A percentile compares a stretch with the other conserved stretches of the same genome.
These are phyloP conservation scores for Camelina neglecta DNA, from an alignment of 345 rosid species.

Conservation along the genomic window DNA sequence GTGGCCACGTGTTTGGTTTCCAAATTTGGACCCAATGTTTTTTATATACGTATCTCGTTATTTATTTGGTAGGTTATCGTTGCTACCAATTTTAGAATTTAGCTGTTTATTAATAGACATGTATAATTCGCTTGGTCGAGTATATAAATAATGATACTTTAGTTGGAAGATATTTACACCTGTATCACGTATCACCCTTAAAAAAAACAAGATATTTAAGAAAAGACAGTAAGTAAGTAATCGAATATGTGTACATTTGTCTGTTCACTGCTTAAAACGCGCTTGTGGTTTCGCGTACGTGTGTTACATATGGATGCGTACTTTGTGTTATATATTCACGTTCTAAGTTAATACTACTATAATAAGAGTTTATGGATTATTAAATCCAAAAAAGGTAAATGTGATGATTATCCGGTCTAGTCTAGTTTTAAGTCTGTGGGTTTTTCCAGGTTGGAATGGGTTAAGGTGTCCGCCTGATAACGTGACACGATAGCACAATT, in stretches of 20 bases:
- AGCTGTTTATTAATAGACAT: conserved; percentile 30
- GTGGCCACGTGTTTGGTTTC: conserved; percentile 35
- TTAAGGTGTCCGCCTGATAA: conserved; percentile 28
- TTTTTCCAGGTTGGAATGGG: conserved; percentile 43
- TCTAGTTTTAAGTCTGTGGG: conserved; percentile 3
- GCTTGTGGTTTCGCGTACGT: conserved; percentile 23
- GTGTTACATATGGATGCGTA: conserved; percentile 40
- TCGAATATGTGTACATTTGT: conserved; percentile 33
- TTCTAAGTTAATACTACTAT: background rate
- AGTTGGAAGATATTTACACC: conserved; percentile 19
- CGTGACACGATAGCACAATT: conserved; percentile 33
- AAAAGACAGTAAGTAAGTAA: conserved; percentile 37
- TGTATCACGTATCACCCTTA: conserved; percentile 6
- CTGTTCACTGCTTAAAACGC: conserved; percentile 24
- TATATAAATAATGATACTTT: background rate
- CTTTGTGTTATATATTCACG: conserved; percentile 26
- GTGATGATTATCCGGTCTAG: conserved; percentile 30
- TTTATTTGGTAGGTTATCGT: conserved; percentile 26
- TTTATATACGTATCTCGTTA: conserved; percentile 19
- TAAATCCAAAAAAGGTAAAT: conserved; percentile 25
- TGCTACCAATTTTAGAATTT: conserved; percentile 24
- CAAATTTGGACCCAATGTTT: conserved; percentile 23
- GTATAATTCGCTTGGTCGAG: conserved; percentile 7
- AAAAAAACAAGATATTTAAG: conserved; percentile 20
- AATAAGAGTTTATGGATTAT: conserved; percentile 11